phyloP scores from a whole-genome alignment of 176 grass and related monocot genomes.

The Carex myosuroides region DNA sequence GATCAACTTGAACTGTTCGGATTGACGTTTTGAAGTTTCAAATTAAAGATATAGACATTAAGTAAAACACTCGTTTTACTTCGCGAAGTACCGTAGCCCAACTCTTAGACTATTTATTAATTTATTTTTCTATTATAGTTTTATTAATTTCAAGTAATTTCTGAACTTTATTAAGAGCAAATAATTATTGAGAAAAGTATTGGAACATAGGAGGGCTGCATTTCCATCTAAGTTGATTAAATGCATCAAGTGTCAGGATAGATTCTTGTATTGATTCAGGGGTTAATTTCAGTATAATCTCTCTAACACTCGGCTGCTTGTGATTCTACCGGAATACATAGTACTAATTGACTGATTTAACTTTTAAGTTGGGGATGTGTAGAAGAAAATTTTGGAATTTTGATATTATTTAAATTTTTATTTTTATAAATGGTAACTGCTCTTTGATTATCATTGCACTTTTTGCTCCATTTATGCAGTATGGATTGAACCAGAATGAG shows the following conservation, averaged over 20 bases:
- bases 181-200: background rate
- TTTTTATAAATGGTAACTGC: background rate
- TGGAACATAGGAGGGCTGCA: background rate
- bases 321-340: background rate
- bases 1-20: no score
- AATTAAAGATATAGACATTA: no score
- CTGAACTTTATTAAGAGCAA: background rate
- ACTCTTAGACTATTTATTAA: background rate
- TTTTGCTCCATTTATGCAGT: slow-evolving; percentile 18
- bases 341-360: no score
- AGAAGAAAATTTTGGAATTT: background rate
- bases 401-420: background rate
- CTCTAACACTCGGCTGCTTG: background rate
- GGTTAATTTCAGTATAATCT: background rate
- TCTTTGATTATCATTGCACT: background rate
- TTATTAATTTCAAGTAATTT: background rate
- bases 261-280: background rate
- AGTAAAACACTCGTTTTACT: no score
- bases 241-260: background rate
- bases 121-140: background rate
- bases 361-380: background rate
- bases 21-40: no score
- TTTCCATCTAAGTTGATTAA: background rate
- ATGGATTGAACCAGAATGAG: slow-evolving; percentile 32
- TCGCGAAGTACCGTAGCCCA: no score